Base-by-base conservation (phyloP, 148 eudicot genomes). In the Polygonum maritimum region DNA sequence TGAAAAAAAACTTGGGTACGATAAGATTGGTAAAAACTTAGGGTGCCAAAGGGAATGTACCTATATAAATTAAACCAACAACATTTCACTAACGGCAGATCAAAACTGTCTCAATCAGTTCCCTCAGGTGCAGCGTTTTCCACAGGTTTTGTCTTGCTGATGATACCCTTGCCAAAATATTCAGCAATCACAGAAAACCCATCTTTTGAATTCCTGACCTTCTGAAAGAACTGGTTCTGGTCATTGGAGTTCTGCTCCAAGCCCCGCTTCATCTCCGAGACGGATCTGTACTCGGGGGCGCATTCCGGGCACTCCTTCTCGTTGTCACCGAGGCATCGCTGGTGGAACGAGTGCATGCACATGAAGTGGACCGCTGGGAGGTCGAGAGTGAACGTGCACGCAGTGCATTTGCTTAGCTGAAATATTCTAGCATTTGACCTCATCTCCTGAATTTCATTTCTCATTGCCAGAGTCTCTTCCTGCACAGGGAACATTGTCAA, bases 341-440 rank as follows among this genome's bases (percentile, higher is more conserved):
- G 90, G 83, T 95, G 99, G 85, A 92, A 95, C 0, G 99, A 95
- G 83, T 95, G 99, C 97, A 92, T 92, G 74, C 99, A 95, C 99
- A 95, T 92, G 76, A 95, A 95, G 81, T 95, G 98, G 71, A 95
- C 99, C 14, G 97, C 97, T 22, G 99, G 99, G 38, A 95, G 97
- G 84, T 92, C 97, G 57, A 92, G 99, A 52, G 99, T 95, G 82
- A 91, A 95, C 18, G 97, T 95, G 85, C 99, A 95, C 69, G 84
- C 82, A 44, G 94, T 92, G 82, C 99, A 92, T 83, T 95, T 92
- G 91, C 99, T 92, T 11, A 92, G 90, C 87, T 92, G 97, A 79
- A 95, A 95, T 62, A 95, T 92, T 83, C 92, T 82, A 57, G 99
- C 99, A 84, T 95, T 92, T 69, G 99, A 91, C 84, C 97, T 88